Percentiles rank a stretch among this genome's conserved stretches.
Conservation (phyloP, 495 filamentous ascomycete genomes). For the Cercophora newfieldiana region DNA sequence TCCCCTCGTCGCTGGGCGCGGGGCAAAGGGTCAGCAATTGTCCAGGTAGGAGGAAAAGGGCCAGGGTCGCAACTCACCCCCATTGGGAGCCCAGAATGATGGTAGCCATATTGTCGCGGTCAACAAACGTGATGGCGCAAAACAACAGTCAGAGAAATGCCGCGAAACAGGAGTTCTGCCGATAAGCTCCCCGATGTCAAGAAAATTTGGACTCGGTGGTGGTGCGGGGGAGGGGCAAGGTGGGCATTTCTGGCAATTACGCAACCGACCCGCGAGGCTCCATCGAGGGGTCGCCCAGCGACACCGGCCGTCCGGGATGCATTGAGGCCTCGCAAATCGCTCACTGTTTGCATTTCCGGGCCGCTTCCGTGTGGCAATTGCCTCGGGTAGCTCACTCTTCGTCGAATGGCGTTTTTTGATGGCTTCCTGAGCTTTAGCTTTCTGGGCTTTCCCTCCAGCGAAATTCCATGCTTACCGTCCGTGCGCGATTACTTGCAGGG, state of each 20-base stretch:
- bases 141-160: conserved; percentile 15
- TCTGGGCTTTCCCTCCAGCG: too few relatives aligned
- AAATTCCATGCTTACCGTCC: neutral
- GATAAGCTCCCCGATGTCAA: neutral
- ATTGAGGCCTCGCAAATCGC: neutral
- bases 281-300: neutral
- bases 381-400: neutral
- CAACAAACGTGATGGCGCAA: conserved; percentile 3
- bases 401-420: neutral
- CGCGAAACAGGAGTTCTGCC: conserved; percentile 10
- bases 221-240: neutral
- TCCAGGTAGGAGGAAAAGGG: conserved; percentile 3
- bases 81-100: conserved; percentile 25
- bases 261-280: neutral
- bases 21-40: conserved; percentile 12
- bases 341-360: neutral
- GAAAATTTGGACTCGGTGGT: neutral
- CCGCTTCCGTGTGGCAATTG: neutral
- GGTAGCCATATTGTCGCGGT: conserved; percentile 21
- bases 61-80: conserved; percentile 20
- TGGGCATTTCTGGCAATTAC: neutral
- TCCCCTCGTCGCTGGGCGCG: conserved; percentile 66
- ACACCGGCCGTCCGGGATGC: conserved; percentile 4
- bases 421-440: too few relatives aligned
- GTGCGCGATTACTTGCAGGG: neutral